Base-by-base conservation (phyloP, 1,284 basidiomycete genomes). In the Cryptococcus sp. region DNA sequence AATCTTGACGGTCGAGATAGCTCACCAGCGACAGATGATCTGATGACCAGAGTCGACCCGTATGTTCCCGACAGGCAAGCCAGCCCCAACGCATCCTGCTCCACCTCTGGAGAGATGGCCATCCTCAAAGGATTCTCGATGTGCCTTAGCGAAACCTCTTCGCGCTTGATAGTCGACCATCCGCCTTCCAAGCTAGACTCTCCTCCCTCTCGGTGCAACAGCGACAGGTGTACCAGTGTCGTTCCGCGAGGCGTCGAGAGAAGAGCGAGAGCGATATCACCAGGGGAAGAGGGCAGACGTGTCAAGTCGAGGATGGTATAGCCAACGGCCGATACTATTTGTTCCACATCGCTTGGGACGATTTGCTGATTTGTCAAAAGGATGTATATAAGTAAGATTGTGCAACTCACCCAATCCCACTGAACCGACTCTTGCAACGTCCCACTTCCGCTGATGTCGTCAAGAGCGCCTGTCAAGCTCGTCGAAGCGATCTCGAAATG, bases 381-480 rank as follows among this genome's bases (percentile, higher is more conserved):
- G n/a, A n/a, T n/a, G n/a, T n/a, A n/a, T n/a, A n/a, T 14, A 31
- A 31, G 28, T 31, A 7, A 31, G 28, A 7, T 31, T 14, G 9
- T 31, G 14, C 28, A 31, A 44, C 57, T 56, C 28, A 62, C 59
- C 59, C 59, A 62, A 25, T 62, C 59, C 47, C 50, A 62, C 16
- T n/a, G n/a, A n/a, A n/a, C n/a, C n/a, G n/a, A n/a, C n/a, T n/a
- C n/a, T n/a, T n/a, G n/a, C n/a, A n/a, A n/a, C n/a, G n/a, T n/a
- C n/a, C n/a, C n/a, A n/a, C n/a, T n/a, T 10, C 45, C 47, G 9
- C 45, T 35, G 16, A 62, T 54, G 12, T 59, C 57, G 6, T 25
- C 50, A 46, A 62, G 59, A 5, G 50, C 56, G 19, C 52, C 43
- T 3, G 56, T 53, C 12, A 59, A 35, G 48, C 45, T 25, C 50